Base-by-base conservation (phyloP, 108 stramenopile genomes). In the Cyclostephanos tholiformis region DNA sequence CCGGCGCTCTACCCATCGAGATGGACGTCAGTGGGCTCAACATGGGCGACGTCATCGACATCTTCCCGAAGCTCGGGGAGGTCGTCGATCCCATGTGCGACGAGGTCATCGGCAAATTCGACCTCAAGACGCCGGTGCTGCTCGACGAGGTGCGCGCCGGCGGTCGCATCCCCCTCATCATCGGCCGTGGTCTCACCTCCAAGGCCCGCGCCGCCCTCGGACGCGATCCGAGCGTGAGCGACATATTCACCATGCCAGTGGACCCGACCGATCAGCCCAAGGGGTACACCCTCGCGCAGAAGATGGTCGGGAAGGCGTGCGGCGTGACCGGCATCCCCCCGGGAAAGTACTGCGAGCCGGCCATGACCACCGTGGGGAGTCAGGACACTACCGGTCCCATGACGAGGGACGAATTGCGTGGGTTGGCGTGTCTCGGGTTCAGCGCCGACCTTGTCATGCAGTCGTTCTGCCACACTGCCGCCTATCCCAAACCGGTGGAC, bases 341-440 rank as follows among this genome's bases (percentile, higher is more conserved):
- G 29, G 92, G 89, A 71, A 90, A 92, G 69, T 97, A 97, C 84
- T 97, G 97, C 70, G 97, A 97, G 86, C 97, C 97, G 29, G 66
- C 79, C 84, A 97, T 97, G 97, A 97, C 97, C 23, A 97, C 95
- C 36, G 97, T 97, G 35, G 97, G 97, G 27, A 89, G 88, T 38
- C 97, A 97, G 83, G 97, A 97, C 81, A 97, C 97, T 39, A 97
- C 97, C 14, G 97, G 97, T 26, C 97, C 97, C 58, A 97, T 97
- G 97, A 97, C 97, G 16, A 89, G 97, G 53, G 97, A 97, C 77
- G 97, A 97, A 82, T 82, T 97, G 66, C 90, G 91, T 65, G 75
- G 86, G 48, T 85, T 97, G 80, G 93, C 97, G 13, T 97, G 97
- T 79, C 82, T 97, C 69, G 97, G 97, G 75, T 97, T 97, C 79